Evolutionary conservation across 805 yeast species (phyloP).

Genomic region (Isabelozyma heimii): DNA sequence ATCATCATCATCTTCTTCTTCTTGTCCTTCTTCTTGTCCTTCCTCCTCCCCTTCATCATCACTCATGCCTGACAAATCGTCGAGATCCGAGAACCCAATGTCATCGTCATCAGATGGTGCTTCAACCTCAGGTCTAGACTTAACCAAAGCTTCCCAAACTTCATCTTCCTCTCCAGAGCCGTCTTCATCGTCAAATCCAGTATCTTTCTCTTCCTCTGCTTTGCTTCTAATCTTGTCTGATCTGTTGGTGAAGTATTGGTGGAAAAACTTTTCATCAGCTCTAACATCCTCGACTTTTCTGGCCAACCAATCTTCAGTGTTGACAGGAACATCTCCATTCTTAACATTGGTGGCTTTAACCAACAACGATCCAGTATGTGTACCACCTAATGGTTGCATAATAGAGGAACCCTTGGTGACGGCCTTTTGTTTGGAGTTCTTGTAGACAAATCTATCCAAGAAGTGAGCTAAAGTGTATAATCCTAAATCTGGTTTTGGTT

Average conservation of each 20-base stretch:
- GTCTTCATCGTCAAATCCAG: conserved; percentile 25
- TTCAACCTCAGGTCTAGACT: conserved; percentile 70
- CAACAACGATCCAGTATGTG: conserved; percentile 65
- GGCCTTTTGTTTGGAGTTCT: conserved; percentile 80
- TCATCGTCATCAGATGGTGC: conserved; percentile 38
- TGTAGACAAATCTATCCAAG: conserved; percentile 92
- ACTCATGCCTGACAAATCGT: conserved; percentile 41
- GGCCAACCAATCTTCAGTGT: conserved; percentile 79
- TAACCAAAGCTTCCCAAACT: conserved; percentile 77
- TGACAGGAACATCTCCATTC: conserved; percentile 61
- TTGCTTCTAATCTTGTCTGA: conserved; percentile 33
- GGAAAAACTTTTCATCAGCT: conserved; percentile 87
- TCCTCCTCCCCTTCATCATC: conserved; percentile 37
- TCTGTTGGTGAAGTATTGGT: conserved; percentile 74
- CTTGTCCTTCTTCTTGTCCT: conserved; percentile 15
- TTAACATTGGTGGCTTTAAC: conserved; percentile 54
- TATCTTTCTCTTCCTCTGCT: conserved; percentile 22
- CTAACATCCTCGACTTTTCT: conserved; percentile 62
- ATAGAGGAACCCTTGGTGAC: conserved; percentile 82
- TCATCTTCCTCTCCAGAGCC: conserved; percentile 61
- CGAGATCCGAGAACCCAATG: conserved; percentile 45
- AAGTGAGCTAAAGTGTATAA: conserved; percentile 85
- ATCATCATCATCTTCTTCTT: conserved; percentile 20
- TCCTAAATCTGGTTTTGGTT: conserved; percentile 84
- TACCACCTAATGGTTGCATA: conserved; percentile 96